A percentile compares a stretch with the other conserved stretches of the same genome.
Conservation (phyloP, 805 yeast species). For the Metschnikowia baotianmanensis region DNA sequence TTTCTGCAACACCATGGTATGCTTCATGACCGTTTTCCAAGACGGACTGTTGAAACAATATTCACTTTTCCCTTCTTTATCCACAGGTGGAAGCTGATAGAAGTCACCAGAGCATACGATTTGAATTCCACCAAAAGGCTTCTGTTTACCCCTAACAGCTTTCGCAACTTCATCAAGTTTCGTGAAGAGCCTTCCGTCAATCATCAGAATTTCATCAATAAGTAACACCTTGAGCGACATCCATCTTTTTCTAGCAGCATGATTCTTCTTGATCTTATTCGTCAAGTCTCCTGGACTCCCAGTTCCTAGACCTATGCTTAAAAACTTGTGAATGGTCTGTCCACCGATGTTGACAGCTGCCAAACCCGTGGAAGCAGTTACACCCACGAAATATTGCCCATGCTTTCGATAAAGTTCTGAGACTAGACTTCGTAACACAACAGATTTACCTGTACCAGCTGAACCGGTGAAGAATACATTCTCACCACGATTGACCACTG, state of each 20-base stretch:
- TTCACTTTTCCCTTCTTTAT: slow-evolving; percentile 28
- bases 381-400: slow-evolving; percentile 51
- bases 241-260: slow-evolving; percentile 56
- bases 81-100: slow-evolving; percentile 77
- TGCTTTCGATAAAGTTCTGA: slow-evolving; percentile 47
- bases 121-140: slow-evolving; percentile 82
- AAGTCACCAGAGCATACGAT: slow-evolving; percentile 77
- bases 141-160: slow-evolving; percentile 37
- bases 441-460: slow-evolving; percentile 98
- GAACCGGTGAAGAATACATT: slow-evolving; percentile 93
- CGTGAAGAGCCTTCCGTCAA: slow-evolving; percentile 65
- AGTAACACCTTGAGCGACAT: slow-evolving; percentile 53
- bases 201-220: slow-evolving; percentile 80
- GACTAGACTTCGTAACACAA: slow-evolving; percentile 66
- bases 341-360: slow-evolving; percentile 86
- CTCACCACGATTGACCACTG: slow-evolving; percentile 54
- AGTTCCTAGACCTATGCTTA: slow-evolving; percentile 74
- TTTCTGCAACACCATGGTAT: slow-evolving; percentile 57
- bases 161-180: slow-evolving; percentile 62
- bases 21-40: slow-evolving; percentile 59
- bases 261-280: slow-evolving; percentile 52
- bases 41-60: slow-evolving; percentile 66
- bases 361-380: slow-evolving; percentile 82
- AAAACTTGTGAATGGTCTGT: slow-evolving; percentile 68
- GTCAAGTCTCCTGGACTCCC: slow-evolving; percentile 47